Base-by-base conservation (phyloP, 768 basidiomycete species). In the Leccinum disarticulatum region DNA sequence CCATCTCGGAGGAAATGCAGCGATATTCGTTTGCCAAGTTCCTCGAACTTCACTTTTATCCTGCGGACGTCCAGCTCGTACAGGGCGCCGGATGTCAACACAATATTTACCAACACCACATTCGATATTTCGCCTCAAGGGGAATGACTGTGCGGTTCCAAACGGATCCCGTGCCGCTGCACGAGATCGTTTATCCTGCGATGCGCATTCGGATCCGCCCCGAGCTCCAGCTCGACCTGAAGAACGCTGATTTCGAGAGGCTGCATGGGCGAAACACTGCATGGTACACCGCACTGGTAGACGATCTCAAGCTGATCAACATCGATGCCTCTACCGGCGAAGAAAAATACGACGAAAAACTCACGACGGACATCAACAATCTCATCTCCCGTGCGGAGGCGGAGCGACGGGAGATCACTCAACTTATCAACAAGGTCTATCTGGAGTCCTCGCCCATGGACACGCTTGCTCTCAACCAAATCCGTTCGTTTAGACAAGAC, bases 21-120 rank as follows among this genome's bases (percentile, higher is more conserved):
- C 80, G 88, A 57, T 94, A 96, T 70, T 98, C 95, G 5, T 96
- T 98, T 71, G 93, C 90, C 36, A 95, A 97, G 67, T 98, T 96
- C 73, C 82, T 99, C 30, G 96, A 99, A 70, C 84, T 96, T 28
- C 91, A 94, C 69, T 98, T 98, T 74, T 97, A 98, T 74, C 95
- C 94, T 31, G 85, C 93, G 35, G 86, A 92, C 62, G 87, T 95
- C 67, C 82, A 86, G 66, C 79, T 93, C 52, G 86, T 93, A n/a
- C 88, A 87, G 66, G 93, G 91, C 9, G 92, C 93, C 33, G 88
- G 88, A 4, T 98, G 97, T 69, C 83, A 89, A 57, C 97, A 99
- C 74, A 97, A 98, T 70, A 91, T 95, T 59, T 96, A 94, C 69
- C 86, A 88, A 61, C 87, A 95, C 66, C 95, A 98, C 67, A 85